Evolutionary conservation across 192 early-diverging fungal species (phyloP).

Genomic region (Thoreauomyces humboldtii): DNA sequence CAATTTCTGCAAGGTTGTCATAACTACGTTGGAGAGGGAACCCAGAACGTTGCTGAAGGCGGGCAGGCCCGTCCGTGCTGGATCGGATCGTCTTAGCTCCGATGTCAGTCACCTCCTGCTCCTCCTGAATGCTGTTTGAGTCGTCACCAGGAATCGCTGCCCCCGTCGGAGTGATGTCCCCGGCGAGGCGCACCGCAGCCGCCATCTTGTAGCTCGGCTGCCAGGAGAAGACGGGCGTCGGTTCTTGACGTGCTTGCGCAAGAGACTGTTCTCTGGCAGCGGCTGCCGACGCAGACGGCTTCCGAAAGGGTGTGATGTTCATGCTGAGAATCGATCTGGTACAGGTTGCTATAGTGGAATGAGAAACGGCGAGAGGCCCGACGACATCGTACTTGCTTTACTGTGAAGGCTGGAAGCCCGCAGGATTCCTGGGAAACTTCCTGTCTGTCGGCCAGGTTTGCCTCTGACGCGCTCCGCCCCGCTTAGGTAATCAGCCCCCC

Average conservation of each 20-base stretch:
- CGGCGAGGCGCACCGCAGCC: not conserved
- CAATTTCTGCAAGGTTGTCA: not conserved
- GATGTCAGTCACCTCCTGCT: too few species aligned
- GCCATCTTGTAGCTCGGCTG: not conserved
- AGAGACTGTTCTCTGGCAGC: constrained; percentile 8
- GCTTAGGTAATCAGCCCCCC: too few species aligned
- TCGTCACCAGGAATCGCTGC: not conserved
- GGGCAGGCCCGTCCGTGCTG: not conserved
- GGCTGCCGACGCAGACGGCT: not conserved
- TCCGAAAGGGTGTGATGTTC: constrained; percentile 10
- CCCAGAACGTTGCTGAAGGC: not conserved
- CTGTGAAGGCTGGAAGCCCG: too few species aligned
- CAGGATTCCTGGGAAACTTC: too few species aligned
- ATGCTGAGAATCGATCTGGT: too few species aligned
- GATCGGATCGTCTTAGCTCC: not conserved
- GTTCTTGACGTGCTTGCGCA: not conserved
- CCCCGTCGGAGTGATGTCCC: not conserved
- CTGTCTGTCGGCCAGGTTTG: too few species aligned
- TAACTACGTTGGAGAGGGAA: not conserved
- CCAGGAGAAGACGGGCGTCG: not conserved
- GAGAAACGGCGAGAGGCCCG: too few species aligned
- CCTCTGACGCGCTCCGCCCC: too few species aligned
- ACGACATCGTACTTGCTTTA: too few species aligned
- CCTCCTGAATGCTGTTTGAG: too few species aligned
- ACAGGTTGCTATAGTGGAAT: too few species aligned